Base-by-base conservation (phyloP, 1,139 yeast species). In the Pichia sp. region DNA sequence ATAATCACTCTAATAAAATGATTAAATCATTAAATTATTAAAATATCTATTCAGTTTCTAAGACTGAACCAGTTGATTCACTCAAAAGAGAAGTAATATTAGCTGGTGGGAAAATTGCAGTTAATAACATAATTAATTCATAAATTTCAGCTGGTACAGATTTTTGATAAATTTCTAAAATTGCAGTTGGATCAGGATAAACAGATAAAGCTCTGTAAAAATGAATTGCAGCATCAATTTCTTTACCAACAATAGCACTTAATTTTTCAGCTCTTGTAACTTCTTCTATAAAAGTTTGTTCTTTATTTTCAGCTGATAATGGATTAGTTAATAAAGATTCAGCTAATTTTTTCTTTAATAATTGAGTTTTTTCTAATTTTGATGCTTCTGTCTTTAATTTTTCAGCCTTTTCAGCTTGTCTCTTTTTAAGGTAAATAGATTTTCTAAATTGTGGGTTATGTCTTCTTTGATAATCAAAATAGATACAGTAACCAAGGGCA, bases 201-300 rank as follows among this genome's bases (percentile, higher is more conserved):
- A 89, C 90, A 32, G 87, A 78, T 62, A 92, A 74, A n/a, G 97
- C 97, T 67, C 89, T 86, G 76, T 92, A 92, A 75, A 89, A 92
- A 57, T 85, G 78, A 55, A 89, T 71, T 36, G 97, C 97, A 37
- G 96, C 83, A 48, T 82, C 87, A 51, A 82, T 66, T 63, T 81
- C 82, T 56, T 73, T 70, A 51, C 76, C 79, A 52, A 84, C 79
- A 36, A 70, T 63, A 40, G 69, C 64, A 46, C 82, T 74, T 53
- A 81, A 69, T 64, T 78, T 81, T 64, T 90, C 97, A 62, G 96
- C 97, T 44, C 74, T 64, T 44, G 89, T 84, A 48, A 90, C 90
- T 66, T 87, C 92, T 53, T 77, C 74, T 74, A 87, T 81, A 71
- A 90, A 90, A 61, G 76, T 79, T 59, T 73, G 70, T 66, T 84